Base-by-base conservation (phyloP, 1,284 basidiomycete species). In the Sporisorium exsertum region DNA sequence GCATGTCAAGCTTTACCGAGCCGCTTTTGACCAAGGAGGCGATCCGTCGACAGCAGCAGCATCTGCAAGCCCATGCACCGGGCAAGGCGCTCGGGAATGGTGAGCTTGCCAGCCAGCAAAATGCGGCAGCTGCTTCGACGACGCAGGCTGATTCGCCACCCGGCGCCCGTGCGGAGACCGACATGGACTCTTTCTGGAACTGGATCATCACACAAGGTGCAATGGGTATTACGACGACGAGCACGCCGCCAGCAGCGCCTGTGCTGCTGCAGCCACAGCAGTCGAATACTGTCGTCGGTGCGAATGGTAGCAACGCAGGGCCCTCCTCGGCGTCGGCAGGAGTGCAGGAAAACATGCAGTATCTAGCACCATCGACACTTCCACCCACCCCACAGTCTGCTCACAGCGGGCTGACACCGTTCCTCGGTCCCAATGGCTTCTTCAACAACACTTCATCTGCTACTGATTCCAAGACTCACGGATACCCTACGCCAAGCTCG, bases 121-220 rank as follows among this genome's bases (percentile, higher is more conserved):
- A 27, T 8, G 32, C 33, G 18, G 22, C 55, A 27, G 64, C 54
- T 42, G 33, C 40, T 20, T 66, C 47, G 20, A 46, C 53, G 22
- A 60, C 70, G 12, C 64, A 67, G 49, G 49, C 64, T 2, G 57
- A 42, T 40, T 64, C 64, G 1, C 64, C 64, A 3, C 49, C 64
- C 18, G 55, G 52, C 35, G 54, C 58, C 5, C 50, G 50, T 13
- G 50, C 59, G 16, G 53, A 74, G 16, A 71, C 69, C 15, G 61
- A 64, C 27, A 69, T 81, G 68, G 79, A 81, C 43, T 74, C 72
- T 26, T 81, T 81, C 62, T 81, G 78, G 78, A 80, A 76, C 62
- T 81, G 80, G 80, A 71, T 81, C 58, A 72, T 81, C 26, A 72
- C 64, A 10, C 80, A 81, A 51, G 80, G 78, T 42, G 72, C 72